Base-by-base conservation (phyloP, 176 grass and related monocot species). In the Zoysia pacifica region DNA sequence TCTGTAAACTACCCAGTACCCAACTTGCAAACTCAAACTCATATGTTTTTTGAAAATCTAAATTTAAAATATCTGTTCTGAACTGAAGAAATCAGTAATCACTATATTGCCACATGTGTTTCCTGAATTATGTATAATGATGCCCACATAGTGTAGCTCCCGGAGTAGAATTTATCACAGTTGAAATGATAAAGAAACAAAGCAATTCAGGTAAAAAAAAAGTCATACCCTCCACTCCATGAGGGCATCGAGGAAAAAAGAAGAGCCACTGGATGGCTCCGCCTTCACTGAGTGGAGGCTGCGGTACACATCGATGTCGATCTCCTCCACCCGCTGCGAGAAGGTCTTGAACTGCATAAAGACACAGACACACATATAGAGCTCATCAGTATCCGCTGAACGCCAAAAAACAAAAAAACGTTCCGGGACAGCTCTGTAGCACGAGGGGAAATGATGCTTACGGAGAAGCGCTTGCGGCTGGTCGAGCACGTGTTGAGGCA, bases 291-390 rank as follows among this genome's bases (percentile, higher is more conserved):
- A 65, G 42, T 84, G 87, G 20, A 94, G 89, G 55, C 80, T 94
- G 46, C 88, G 92, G 84, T 79, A 97, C 11, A 97, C 95, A 81
- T 94, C 81, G 72, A 97, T 97, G 68, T 91, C 69, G 75, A 97
- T 93, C 62, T 98, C 95, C 69, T 81, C 86, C 42, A 98, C 86
- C 61, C 95, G 86, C 78, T 89, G 83, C 40, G 91, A 90, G 90
- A 94, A 94, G 61, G 38, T 93, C 83, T 98, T 98, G 81, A 97
- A 97, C 95, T 97, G 84, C 82, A 72, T 38, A 62, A 19, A 36
- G 59, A 42, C 74, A 18, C 40, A 55, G 50, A 87, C 20, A 42
- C 43, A 81, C 19, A 50, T 11, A 80, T 12, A 76, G 11, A 73
- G 5, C 47, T 4, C 65, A 48, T 85, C 61, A 89, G 64, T 53